These are phyloP conservation scores for Capsicum baccatum DNA, from an alignment of 257 asterid genomes.

Conservation along the genomic window DNA sequence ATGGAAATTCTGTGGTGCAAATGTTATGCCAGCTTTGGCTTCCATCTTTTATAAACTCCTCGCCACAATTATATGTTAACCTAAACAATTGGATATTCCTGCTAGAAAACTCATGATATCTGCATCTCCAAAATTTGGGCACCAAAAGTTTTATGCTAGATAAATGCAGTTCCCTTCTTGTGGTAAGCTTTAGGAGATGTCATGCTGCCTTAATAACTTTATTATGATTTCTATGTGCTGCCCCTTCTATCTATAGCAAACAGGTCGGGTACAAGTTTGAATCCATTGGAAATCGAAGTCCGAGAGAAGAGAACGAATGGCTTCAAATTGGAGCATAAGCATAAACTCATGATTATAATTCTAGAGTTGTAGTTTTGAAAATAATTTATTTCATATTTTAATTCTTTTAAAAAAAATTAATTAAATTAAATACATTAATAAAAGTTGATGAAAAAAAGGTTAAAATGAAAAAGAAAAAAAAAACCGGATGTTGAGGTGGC, in stretches of 20 bases:
- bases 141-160: neutral
- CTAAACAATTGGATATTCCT: conserved; percentile 8
- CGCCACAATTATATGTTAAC: neutral
- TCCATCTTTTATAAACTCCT: neutral
- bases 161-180: neutral
- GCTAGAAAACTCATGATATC: neutral
- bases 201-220: neutral
- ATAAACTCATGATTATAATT: too few species aligned
- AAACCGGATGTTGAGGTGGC: too few species aligned
- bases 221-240: neutral
- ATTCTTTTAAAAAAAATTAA: too few species aligned
- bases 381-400: too few species aligned
- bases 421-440: too few species aligned
- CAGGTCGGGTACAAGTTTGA: too few species aligned
- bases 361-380: too few species aligned
- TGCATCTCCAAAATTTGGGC: conserved; percentile 16
- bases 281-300: too few species aligned
- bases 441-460: too few species aligned
- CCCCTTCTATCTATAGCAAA: neutral
- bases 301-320: too few species aligned
- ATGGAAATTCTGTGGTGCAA: neutral
- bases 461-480: too few species aligned
- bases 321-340: too few species aligned
- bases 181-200: conserved; percentile 2
- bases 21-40: conserved; percentile 4